Evolutionary conservation across 768 basidiomycete genomes (phyloP).

Genomic region (Galerina marginata): DNA sequence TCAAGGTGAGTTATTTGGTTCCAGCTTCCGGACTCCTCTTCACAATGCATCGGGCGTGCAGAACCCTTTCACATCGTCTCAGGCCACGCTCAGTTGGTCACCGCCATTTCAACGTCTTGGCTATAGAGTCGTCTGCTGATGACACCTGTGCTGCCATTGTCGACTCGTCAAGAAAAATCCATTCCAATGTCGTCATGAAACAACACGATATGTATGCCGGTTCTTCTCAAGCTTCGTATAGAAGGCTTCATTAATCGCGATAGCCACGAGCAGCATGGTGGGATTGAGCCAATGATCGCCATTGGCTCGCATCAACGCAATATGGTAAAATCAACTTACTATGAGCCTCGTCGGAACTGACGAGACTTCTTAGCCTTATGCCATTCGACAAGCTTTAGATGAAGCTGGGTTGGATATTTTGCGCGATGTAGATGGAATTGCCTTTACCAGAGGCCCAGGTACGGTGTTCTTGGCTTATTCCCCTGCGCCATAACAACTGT

Average conservation of each 20-base stretch:
- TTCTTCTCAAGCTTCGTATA: conserved; percentile 1
- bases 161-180: conserved; percentile 66
- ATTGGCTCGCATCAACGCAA: conserved; percentile 80
- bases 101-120: conserved; percentile 66
- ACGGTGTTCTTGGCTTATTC: conserved; percentile 17
- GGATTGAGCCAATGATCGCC: conserved; percentile 81
- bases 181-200: conserved; percentile 86
- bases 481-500: conserved; percentile 10
- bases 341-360: background rate
- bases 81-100: conserved; percentile 1
- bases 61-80: background rate
- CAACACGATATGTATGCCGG: conserved; percentile 67
- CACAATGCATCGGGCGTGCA: background rate
- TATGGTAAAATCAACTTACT: conserved; percentile 52
- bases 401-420: conserved; percentile 64
- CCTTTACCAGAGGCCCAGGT: conserved; percentile 91
- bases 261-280: conserved; percentile 67
- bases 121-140: conserved; percentile 89
- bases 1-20: too few species aligned
- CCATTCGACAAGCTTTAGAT: conserved; percentile 67
- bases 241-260: background rate
- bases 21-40: background rate
- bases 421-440: conserved; percentile 80
- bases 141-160: conserved; percentile 94
- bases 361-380: conserved; percentile 60